Evolutionary conservation across 2,329 filamentous ascomycete species (phyloP), one percentile per base, ranked within the genome.

Genomic region (Camillea tinctor): DNA sequence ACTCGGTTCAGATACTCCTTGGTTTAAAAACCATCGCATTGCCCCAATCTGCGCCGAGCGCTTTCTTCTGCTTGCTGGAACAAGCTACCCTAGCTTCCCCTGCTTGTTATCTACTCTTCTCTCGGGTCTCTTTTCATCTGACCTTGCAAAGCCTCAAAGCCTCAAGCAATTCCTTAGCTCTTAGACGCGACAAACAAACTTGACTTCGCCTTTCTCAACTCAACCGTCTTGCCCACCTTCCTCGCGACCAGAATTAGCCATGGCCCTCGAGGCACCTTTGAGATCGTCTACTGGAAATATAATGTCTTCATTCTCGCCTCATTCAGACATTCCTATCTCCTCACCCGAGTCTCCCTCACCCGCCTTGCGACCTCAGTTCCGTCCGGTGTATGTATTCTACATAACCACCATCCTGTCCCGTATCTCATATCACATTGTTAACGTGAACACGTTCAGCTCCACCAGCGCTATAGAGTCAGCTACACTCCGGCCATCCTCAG

Each of bases 261-360:
- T 87, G 84, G 84, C 84, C 73, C 79, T 88, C 72, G 82, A 86
- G 76, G 85, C 81, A 71, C 86, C 86, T 61, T 73, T 90, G 68
- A 79, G 86, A 70, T 84, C 85, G 63, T 89, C 87, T 62, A 84
- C 84, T 60, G 84, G 82, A 71, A 84, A 78, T 74, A 75, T 84
- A 66, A 78, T 82, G 74, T 81, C 83, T 57, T 73, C 77, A 61
- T 84, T 84, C 66, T 82, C 82, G 59, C 76, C 79, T 53, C 80
- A 80, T 65, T 78, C 80, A 63, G 80, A 87, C 54, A 84, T 87
- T 77, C 81, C 84, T 55, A 68, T 82, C 58, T 79, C 80, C n/a
- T 80, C 83, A 13, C 78, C 82, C 52, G 82, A 85, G 57, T 80
- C 80, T 50, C 79, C 83, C 55, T 80, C 80, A 50, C 79, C 83